phyloP scores from a whole-genome alignment of 2,329 filamentous ascomycete genomes.

The Fusarium oligoseptatum region DNA sequence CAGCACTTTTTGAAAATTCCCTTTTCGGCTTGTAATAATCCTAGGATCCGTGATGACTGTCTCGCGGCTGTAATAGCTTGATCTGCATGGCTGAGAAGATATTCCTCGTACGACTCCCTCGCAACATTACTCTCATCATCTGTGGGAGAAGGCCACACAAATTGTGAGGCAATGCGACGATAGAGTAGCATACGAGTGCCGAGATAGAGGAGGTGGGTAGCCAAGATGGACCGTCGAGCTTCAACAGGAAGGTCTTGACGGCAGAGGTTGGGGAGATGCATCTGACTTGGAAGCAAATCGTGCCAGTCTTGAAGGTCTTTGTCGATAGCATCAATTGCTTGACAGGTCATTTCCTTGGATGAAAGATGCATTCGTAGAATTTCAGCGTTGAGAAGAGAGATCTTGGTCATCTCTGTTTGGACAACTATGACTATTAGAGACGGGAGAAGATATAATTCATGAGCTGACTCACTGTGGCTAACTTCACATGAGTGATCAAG shows the following conservation, averaged over 20 bases:
- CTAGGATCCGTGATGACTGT: not conserved
- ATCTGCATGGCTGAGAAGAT: not conserved
- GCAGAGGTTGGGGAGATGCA: not conserved
- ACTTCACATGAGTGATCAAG: not conserved
- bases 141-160: not conserved
- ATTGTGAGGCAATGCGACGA: not conserved
- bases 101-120: not conserved
- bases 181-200: not conserved
- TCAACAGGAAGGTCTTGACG: not conserved
- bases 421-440: not conserved
- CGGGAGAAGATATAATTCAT: not conserved
- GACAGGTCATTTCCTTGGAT: not conserved
- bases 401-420: not conserved
- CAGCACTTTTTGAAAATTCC: not conserved
- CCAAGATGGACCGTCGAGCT: not conserved
- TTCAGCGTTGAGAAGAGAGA: not conserved
- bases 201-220: slow-evolving; percentile 1
- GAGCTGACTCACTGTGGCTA: not conserved
- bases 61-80: not conserved
- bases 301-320: not conserved
- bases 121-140: not conserved
- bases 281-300: not conserved
- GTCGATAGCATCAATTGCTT: not conserved
- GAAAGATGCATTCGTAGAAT: not conserved
- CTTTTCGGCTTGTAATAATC: not conserved